phyloP scores from a whole-genome alignment of 805 yeast species.

The Starmerella floris region DNA sequence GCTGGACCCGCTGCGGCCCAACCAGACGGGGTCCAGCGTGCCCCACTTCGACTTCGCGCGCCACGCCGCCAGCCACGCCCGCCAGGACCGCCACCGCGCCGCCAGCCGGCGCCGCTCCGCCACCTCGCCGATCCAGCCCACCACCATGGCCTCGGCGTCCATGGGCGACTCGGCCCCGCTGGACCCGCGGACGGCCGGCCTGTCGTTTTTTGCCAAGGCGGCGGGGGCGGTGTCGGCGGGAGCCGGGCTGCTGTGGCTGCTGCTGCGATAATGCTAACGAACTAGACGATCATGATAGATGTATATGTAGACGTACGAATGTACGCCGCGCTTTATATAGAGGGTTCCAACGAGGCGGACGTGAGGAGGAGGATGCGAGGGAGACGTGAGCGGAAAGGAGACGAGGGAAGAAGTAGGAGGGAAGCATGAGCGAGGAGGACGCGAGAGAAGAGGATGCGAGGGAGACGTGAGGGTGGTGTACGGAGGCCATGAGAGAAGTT shows the following conservation, averaged over 20 bases:
- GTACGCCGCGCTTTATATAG: slow-evolving; percentile 43
- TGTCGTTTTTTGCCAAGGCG: slow-evolving; percentile 6
- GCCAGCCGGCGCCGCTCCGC: not conserved
- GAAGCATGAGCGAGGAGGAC: too few species aligned
- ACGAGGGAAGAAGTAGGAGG: too few species aligned
- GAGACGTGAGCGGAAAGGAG: too few species aligned
- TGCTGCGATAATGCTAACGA: slow-evolving; percentile 10
- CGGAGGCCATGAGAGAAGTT: too few species aligned
- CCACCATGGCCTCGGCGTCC: slow-evolving; percentile 9
- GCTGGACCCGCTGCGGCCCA: slow-evolving; percentile 23
- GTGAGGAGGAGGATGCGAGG: too few species aligned
- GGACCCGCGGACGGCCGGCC: slow-evolving; percentile 10
- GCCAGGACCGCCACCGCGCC: slow-evolving; percentile 23
- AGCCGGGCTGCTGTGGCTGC: slow-evolving; percentile 10
- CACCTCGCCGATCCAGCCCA: not conserved
- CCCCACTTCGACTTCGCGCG: slow-evolving; percentile 29
- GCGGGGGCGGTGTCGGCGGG: slow-evolving; percentile 14
- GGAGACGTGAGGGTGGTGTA: too few species aligned
- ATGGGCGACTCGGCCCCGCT: slow-evolving; percentile 2
- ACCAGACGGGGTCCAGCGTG: slow-evolving; percentile 24
- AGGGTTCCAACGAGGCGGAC: slow-evolving; percentile 83
- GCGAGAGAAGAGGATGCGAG: too few species aligned
- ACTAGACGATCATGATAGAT: too few species aligned
- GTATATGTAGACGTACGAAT: not conserved
- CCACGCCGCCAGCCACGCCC: slow-evolving; percentile 26